Evolutionary conservation across 345 rosid genomes (phyloP), one percentile per base, ranked within the genome.

Genomic region (Lagerstroemia speciosa): DNA sequence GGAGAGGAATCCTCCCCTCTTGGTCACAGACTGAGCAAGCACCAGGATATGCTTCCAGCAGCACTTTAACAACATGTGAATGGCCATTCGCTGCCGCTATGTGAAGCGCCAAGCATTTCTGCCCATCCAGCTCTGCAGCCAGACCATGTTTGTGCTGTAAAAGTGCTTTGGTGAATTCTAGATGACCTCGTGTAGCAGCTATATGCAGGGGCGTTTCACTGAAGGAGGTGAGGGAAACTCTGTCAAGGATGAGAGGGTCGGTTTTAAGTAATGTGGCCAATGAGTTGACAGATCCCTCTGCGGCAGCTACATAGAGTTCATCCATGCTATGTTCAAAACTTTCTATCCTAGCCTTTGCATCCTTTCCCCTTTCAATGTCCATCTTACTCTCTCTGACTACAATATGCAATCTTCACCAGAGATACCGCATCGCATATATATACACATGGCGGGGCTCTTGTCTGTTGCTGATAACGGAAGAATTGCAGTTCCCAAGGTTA

Each of bases 1-100:
- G 76, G 26, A 76, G 73, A 1, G 79, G 73, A 37, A 58, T 76
- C 71, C 76, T 72, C n/a, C 79, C 78, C 8, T 71, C 75, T 36
- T 26, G 43, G 30, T 75, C 72, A 40, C 62, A 29, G 27, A 37
- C 60, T 50, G 32, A n/a, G 7, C 72, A 46, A 22, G 57, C 3
- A n/a, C 38, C 71, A 16, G 10, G 43, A 1, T 43, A 62, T 6
- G 52, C 52, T 10, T 14, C 14, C 57, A 76, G 43, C 66, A 72
- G 37, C 65, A 58, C 53, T 19, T 48, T 37, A 46, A 76, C 79
- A 12, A 76, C 53, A 41, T 46, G 34, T 3, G 2, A 26, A 24
- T 64, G 74, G 19, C 76, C 79, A 58, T 69, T 62, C 7, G 76
- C 76, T 11, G 70, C 38, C 29, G 76, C 79, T 29, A 72, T 55